phyloP scores from a whole-genome alignment of 169 alveolate species.

The Plasmodium sp. region DNA sequence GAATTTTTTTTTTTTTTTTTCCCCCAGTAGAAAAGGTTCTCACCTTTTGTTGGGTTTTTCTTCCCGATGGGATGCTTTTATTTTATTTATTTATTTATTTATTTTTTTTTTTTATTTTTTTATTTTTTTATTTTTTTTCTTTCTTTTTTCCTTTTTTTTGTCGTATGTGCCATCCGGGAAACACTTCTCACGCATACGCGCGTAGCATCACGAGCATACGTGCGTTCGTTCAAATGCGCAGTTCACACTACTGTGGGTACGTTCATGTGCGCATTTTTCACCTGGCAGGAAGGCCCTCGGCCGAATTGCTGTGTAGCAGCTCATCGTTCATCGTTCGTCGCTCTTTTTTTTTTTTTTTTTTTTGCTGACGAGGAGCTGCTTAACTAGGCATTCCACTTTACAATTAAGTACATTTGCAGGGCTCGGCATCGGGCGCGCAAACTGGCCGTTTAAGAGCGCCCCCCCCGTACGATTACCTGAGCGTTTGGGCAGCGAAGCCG shows the following conservation, averaged over 20 bases:
- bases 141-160: not conserved
- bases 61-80: not conserved
- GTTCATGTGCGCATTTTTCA: not conserved
- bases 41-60: not conserved
- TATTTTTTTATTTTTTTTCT: no score
- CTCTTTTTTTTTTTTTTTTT: not conserved
- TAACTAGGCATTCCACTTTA: not conserved
- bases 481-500: not conserved
- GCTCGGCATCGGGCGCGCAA: not conserved
- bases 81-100: no score
- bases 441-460: not conserved
- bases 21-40: not conserved
- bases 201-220: no score
- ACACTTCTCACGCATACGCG: not conserved
- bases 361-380: not conserved
- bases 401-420: not conserved
- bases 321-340: not conserved
- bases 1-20: no score
- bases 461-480: not conserved
- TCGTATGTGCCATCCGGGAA: not conserved
- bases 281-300: not conserved
- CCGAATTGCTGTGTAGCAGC: not conserved
- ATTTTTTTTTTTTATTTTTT: no score
- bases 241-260: not conserved
- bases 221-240: not conserved